Base-by-base conservation (phyloP, 2,329 filamentous ascomycete species). In the Leptographium flavum region DNA sequence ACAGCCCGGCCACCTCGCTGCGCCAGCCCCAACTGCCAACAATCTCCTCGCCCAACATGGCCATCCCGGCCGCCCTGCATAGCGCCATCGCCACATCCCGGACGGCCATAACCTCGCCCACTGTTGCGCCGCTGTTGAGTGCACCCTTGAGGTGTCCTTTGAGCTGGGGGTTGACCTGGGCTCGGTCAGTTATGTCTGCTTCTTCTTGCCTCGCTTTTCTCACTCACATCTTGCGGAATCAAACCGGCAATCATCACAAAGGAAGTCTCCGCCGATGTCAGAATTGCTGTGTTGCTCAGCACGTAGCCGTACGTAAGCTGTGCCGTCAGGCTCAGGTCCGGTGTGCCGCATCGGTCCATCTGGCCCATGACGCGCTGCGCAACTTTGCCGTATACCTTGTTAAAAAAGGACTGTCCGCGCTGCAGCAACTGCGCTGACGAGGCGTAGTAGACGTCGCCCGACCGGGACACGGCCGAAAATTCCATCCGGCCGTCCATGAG, bases 61-160 rank as follows among this genome's bases (percentile, higher is more conserved):
- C 58, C 69, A 72, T 72, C 30, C 69, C 68, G 10, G 63, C 57
- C 22, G 65, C 66, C 49, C 65, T 55, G 53, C 69, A 73, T 43
- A 73, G 64, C 43, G 59, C 55, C 17, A 72, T 63, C 8, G 65
- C 62, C 28, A 69, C 53, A 25, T 63, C 60, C 44, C 69, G 61
- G 21, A 73, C 68, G 4, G 69, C 69, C 49, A 59, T 60, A 11
- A 73, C 69, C 53, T 73, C 63, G 28, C 67, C 67, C 22, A 64
- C 58, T 2, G 64, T 65, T 30, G 68, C 69, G 4, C 70, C 70
- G 43, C 65, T 65, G 49, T 72, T 72, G 23, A 73, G 50, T 1
- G 69, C 67, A 4, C 69, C 70, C 51, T 61, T 64, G 15, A 73
- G 59, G 57, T 74, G 71, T 5, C 70, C 70, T 50, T 73, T 73